Base-by-base conservation (phyloP, 1,284 basidiomycete genomes). In the Stereum hirsutum region DNA sequence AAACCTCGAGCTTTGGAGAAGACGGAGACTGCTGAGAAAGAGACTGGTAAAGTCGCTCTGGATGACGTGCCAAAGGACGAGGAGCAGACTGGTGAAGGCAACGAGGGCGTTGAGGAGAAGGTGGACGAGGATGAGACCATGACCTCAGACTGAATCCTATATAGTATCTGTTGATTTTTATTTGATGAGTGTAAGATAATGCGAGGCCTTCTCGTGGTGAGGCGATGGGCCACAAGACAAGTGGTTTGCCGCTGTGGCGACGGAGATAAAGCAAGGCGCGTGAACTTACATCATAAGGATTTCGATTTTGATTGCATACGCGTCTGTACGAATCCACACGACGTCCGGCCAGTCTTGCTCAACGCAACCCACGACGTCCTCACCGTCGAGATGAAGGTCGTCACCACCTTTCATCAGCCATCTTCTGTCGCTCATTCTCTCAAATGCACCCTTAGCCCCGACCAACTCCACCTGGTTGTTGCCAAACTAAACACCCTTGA, bases 401-500 rank as follows among this genome's bases (percentile, higher is more conserved):
- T 81, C 23, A 68, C 74, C 14, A 82, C 80, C 5, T 82, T 81
- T 52, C 75, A 79, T 52, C 63, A 66, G 3, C 66, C 79, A 4
- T 77, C 81, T 1, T 78, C 80, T 1, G 74, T 81, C 25, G 48
- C 75, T 5, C 63, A 63, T 41, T 81, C 80, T 25, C 52, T 75
- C 14, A 80, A 74, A 63, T 81, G 75, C 53, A 61, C 60, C 2
- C 64, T 85, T 10, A 59, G 66, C 4, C 58, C 68, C 3, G 61
- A 58, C 41, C 26, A 61, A 39, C 62, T 64, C 41, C 73, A 81
- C 54, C 74, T 89, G 27, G 74, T 82, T 21, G 66, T 86, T 30
- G 79, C 75, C 8, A 84, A 81, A 57, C 56, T 74, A 6, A 74
- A 79, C 56, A 67, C 67, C 43, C 54, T 89, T 20, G 77, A 86